phyloP scores from a whole-genome alignment of 2,329 filamentous ascomycete genomes.

The Penicillium sp. region DNA sequence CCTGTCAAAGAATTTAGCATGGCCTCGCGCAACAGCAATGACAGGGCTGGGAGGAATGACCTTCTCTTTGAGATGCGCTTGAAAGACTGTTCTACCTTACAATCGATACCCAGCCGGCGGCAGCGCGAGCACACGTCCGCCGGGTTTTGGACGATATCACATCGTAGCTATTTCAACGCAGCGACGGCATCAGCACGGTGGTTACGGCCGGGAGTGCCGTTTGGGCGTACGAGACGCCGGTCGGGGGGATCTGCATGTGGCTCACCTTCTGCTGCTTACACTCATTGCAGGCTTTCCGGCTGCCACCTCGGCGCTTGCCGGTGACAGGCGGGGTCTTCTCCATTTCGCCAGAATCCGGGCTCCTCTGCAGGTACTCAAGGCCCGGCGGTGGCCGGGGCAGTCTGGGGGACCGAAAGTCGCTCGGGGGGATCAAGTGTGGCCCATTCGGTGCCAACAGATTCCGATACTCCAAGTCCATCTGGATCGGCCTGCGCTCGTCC shows the following conservation, averaged over 20 bases:
- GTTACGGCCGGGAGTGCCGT: neutral
- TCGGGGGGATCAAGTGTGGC: slow-evolving; percentile 31
- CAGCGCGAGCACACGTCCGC: slow-evolving; percentile 61
- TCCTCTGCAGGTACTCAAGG: slow-evolving; percentile 32
- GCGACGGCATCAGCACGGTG: slow-evolving; percentile 15
- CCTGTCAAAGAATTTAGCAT: slow-evolving; percentile 36
- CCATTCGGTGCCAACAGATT: slow-evolving; percentile 36
- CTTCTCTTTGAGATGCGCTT: slow-evolving; percentile 62
- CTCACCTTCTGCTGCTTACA: slow-evolving; percentile 66
- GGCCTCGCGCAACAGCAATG: neutral
- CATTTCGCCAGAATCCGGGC: slow-evolving; percentile 38
- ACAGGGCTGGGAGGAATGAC: slow-evolving; percentile 17
- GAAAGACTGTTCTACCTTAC: slow-evolving; percentile 65
- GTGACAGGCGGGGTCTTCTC: slow-evolving; percentile 48
- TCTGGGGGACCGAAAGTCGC: slow-evolving; percentile 39
- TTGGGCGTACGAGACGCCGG: slow-evolving; percentile 4
- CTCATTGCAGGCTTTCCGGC: slow-evolving; percentile 61
- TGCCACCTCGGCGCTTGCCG: slow-evolving; percentile 43
- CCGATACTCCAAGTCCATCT: slow-evolving; percentile 39
- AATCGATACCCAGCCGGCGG: slow-evolving; percentile 59
- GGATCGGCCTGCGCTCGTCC: slow-evolving; percentile 29
- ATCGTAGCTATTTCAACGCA: slow-evolving; percentile 52
- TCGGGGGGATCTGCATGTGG: slow-evolving; percentile 9
- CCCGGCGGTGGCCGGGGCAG: slow-evolving; percentile 31
- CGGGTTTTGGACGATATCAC: slow-evolving; percentile 64